phyloP scores from a whole-genome alignment of 1,284 basidiomycete genomes.

The Rugiboletus extremiorientalis region DNA sequence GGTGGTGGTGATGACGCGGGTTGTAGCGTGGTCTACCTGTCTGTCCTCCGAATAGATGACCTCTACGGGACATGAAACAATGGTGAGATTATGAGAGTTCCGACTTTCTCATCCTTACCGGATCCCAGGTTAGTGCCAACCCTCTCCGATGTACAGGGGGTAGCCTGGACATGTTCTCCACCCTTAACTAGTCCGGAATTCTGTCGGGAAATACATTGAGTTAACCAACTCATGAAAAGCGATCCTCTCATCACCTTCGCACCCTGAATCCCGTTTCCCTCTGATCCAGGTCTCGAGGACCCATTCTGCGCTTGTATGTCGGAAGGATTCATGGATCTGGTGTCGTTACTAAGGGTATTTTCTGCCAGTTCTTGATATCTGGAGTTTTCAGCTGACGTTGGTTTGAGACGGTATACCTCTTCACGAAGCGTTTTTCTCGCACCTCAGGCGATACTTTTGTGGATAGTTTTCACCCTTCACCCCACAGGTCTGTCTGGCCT shows the following conservation, averaged over 20 bases:
- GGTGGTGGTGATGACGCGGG: not conserved
- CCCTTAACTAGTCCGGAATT: not conserved
- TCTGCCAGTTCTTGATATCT: too few species aligned
- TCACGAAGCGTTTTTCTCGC: too few species aligned
- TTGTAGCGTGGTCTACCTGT: not conserved
- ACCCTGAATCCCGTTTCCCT: too few species aligned
- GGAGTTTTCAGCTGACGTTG: too few species aligned
- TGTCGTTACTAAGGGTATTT: too few species aligned
- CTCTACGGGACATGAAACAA: not conserved
- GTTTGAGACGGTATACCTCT: too few species aligned
- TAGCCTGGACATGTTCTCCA: not conserved
- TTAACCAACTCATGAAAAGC: not conserved
- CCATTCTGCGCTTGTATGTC: too few species aligned
- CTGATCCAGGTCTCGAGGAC: too few species aligned
- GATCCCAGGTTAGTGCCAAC: not conserved
- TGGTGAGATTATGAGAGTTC: not conserved
- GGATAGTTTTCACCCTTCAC: too few species aligned
- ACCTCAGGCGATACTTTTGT: too few species aligned
- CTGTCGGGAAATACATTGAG: not conserved
- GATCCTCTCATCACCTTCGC: not conserved
- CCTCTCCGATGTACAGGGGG: not conserved
- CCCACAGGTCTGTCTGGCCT: too few species aligned
- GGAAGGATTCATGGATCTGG: too few species aligned
- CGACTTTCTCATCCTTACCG: not conserved
- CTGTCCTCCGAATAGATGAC: not conserved